Conservation (phyloP, 805 yeast species). For the Kregervanrija fluxuum region DNA sequence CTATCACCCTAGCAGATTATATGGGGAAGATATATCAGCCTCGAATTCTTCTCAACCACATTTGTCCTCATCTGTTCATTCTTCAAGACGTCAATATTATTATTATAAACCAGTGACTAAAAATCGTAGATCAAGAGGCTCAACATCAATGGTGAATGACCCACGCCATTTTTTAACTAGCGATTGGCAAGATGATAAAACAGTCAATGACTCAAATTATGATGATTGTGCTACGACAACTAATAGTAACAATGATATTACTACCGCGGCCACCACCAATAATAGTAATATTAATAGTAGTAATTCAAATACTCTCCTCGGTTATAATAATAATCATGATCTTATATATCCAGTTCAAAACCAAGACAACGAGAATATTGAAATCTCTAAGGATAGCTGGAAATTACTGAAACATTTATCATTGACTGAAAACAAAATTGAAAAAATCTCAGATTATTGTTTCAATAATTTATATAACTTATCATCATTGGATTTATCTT, state of each 20-base stretch:
- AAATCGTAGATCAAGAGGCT: constrained; percentile 9
- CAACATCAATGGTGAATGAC: constrained; percentile 7
- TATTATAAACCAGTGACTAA: constrained; percentile 17
- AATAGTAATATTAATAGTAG: neutral
- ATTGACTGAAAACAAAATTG: constrained; percentile 33
- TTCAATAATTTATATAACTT: constrained; percentile 28
- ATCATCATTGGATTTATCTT: constrained; percentile 46
- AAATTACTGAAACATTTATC: constrained; percentile 33
- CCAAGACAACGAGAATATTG: neutral
- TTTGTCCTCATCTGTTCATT: constrained; percentile 9
- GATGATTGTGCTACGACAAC: neutral
- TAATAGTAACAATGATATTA: neutral
- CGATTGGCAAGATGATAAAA: neutral
- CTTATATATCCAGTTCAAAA: neutral
- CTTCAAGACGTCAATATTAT: constrained; percentile 22
- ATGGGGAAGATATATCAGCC: constrained; percentile 4
- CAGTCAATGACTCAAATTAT: neutral
- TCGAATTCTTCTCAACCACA: constrained; percentile 4
- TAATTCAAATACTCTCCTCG: neutral
- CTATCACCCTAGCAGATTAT: constrained; percentile 7
- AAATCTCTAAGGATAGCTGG: constrained; percentile 24
- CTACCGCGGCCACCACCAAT: neutral
- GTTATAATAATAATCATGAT: neutral
- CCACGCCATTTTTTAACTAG: neutral
- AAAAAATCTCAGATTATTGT: constrained; percentile 22